These are phyloP conservation scores for Penicillium sp. DNA, from an alignment of 2,329 filamentous ascomycete species.

Conservation along the genomic window DNA sequence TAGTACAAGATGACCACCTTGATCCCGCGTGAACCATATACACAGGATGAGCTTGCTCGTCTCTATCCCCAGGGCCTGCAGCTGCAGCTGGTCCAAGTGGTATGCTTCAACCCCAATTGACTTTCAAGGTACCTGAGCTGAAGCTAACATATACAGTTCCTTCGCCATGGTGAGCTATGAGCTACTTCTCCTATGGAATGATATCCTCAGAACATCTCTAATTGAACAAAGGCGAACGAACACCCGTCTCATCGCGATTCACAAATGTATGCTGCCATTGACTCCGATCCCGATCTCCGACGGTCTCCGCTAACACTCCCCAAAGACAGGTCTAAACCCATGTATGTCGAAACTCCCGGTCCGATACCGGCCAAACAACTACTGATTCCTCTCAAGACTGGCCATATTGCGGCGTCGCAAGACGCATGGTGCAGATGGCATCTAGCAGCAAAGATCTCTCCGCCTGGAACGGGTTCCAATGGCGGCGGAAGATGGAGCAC, in stretches of 20 bases:
- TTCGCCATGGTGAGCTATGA: constrained; percentile 71
- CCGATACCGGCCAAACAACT: neutral
- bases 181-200: constrained; percentile 9
- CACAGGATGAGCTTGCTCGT: constrained; percentile 72
- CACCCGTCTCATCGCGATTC: constrained; percentile 85
- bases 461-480: constrained; percentile 61
- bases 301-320: constrained; percentile 6
- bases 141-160: constrained; percentile 49
- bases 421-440: constrained; percentile 67
- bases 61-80: constrained; percentile 81
- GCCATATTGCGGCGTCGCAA: constrained; percentile 85
- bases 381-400: constrained; percentile 58
- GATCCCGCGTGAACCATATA: constrained; percentile 73
- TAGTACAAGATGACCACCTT: constrained; percentile 71
- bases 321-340: constrained; percentile 52
- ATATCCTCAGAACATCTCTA: neutral
- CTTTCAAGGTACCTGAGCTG: neutral
- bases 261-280: constrained; percentile 59
- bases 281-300: neutral
- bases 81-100: constrained; percentile 86
- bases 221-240: constrained; percentile 62
- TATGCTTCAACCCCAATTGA: constrained; percentile 37
- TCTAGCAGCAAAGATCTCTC: constrained; percentile 55
- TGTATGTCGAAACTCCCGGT: constrained; percentile 38
- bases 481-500: constrained; percentile 76